Evolutionary conservation across 2,329 filamentous ascomycete species (phyloP).

Genomic region (Trichoderma asperellum): DNA sequence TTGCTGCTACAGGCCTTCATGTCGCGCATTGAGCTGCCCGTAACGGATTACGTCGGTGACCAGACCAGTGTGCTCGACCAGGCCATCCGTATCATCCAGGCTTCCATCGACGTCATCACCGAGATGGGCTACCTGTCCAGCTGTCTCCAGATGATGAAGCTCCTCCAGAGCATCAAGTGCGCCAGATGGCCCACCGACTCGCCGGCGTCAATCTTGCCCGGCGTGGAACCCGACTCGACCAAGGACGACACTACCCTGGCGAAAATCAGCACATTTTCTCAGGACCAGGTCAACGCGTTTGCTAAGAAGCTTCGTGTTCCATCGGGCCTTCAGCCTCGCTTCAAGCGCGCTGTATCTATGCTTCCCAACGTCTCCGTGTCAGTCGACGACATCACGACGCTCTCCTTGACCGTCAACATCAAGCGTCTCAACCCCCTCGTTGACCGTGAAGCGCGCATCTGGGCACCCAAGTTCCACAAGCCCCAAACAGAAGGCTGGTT

Average conservation of each 20-base stretch:
- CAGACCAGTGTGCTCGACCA: slow-evolving; percentile 90
- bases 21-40: slow-evolving; percentile 88
- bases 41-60: slow-evolving; percentile 96
- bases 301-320: slow-evolving; percentile 58
- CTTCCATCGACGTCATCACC: slow-evolving; percentile 88
- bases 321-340: slow-evolving; percentile 48
- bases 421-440: slow-evolving; percentile 67
- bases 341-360: slow-evolving; percentile 62
- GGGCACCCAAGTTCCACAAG: slow-evolving; percentile 89
- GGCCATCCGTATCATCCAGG: slow-evolving; percentile 94
- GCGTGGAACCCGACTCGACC: slow-evolving; percentile 56
- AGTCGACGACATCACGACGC: slow-evolving; percentile 62
- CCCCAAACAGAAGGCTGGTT: slow-evolving; percentile 95
- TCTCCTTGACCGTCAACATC: slow-evolving; percentile 66
- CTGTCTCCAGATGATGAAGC: slow-evolving; percentile 77
- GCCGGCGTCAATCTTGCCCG: slow-evolving; percentile 78
- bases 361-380: slow-evolving; percentile 72
- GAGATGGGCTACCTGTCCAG: slow-evolving; percentile 83
- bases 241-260: slow-evolving; percentile 50
- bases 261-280: slow-evolving; percentile 46
- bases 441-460: slow-evolving; percentile 73
- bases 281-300: slow-evolving; percentile 47
- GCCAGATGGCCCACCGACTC: slow-evolving; percentile 88
- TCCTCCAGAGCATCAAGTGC: slow-evolving; percentile 91
- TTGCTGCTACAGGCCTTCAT: slow-evolving; percentile 93